These are phyloP conservation scores for Ophiostoma fasciatum DNA, from an alignment of 2,329 filamentous ascomycete species.

Conservation along the genomic window DNA sequence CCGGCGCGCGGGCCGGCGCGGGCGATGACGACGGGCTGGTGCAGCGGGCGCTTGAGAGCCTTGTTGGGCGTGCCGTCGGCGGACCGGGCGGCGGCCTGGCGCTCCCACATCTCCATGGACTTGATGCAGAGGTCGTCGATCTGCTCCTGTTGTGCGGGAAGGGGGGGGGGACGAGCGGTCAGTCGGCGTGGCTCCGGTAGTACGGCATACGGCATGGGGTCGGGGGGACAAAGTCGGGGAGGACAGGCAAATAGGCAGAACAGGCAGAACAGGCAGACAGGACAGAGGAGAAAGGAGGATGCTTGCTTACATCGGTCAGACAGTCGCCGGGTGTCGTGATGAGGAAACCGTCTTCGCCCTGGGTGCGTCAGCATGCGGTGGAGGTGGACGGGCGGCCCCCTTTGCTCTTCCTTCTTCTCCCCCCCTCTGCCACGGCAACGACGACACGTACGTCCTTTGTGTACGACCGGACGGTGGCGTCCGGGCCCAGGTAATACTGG, in stretches of 20 bases:
- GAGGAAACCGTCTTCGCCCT: slow-evolving; percentile 48
- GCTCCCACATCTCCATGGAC: slow-evolving; percentile 43
- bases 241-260: neutral
- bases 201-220: slow-evolving; percentile 9
- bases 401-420: too few relatives aligned
- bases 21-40: slow-evolving; percentile 38
- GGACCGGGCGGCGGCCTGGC: slow-evolving; percentile 35
- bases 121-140: slow-evolving; percentile 48
- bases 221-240: slow-evolving; percentile 5
- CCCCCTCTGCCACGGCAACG: too few relatives aligned
- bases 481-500: slow-evolving; percentile 42
- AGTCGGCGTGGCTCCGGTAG: too few relatives aligned
- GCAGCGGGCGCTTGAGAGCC: slow-evolving; percentile 39
- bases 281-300: neutral
- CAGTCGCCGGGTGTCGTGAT: slow-evolving; percentile 43
- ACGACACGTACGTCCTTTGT: slow-evolving; percentile 32
- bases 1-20: slow-evolving; percentile 17
- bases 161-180: too few relatives aligned
- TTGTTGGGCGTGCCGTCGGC: slow-evolving; percentile 27
- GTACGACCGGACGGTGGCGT: slow-evolving; percentile 41
- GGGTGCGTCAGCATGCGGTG: too few relatives aligned
- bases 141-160: slow-evolving; percentile 32
- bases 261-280: too few relatives aligned
- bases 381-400: too few relatives aligned
- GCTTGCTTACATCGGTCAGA: slow-evolving; percentile 44